Percentiles rank a stretch among this genome's conserved stretches.
Evolutionary conservation across 257 asterid species (phyloP).

Genomic region (Petrea volubilis): DNA sequence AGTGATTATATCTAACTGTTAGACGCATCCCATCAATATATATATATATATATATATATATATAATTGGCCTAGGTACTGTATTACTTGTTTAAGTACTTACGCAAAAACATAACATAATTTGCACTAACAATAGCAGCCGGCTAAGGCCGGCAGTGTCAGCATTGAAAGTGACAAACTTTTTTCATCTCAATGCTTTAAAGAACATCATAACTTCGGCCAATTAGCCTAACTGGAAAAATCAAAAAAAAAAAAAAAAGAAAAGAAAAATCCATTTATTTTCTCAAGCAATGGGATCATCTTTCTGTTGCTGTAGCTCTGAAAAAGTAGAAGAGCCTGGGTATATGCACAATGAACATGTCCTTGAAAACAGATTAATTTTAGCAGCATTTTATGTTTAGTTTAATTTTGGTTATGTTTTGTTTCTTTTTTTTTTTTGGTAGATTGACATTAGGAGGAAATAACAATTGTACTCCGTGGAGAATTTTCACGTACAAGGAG

Average conservation of each 20-base stretch:
- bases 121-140: slow-evolving; percentile 25
- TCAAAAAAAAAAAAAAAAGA: neutral
- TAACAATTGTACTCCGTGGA: slow-evolving; percentile 43
- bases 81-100: neutral
- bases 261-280: neutral
- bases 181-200: slow-evolving; percentile 3
- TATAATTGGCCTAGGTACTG: neutral
- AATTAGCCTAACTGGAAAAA: neutral
- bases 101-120: neutral
- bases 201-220: slow-evolving; percentile 11
- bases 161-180: slow-evolving; percentile 21
- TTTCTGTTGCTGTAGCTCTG: slow-evolving; percentile 61
- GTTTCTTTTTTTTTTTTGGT: neutral
- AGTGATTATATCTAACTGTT: too few relatives aligned
- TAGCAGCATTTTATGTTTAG: neutral
- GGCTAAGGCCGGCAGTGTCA: slow-evolving; percentile 46
- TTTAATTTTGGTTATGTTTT: neutral
- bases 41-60: too few relatives aligned
- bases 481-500: slow-evolving; percentile 80
- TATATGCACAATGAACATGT: neutral
- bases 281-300: slow-evolving; percentile 57
- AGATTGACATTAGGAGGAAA: slow-evolving; percentile 48
- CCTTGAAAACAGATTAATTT: neutral
- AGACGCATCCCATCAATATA: too few relatives aligned
- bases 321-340: slow-evolving; percentile 78